These are phyloP conservation scores for Yamagishiella unicocca DNA, from an alignment of 139 green algal genomes.

Conservation along the genomic window DNA sequence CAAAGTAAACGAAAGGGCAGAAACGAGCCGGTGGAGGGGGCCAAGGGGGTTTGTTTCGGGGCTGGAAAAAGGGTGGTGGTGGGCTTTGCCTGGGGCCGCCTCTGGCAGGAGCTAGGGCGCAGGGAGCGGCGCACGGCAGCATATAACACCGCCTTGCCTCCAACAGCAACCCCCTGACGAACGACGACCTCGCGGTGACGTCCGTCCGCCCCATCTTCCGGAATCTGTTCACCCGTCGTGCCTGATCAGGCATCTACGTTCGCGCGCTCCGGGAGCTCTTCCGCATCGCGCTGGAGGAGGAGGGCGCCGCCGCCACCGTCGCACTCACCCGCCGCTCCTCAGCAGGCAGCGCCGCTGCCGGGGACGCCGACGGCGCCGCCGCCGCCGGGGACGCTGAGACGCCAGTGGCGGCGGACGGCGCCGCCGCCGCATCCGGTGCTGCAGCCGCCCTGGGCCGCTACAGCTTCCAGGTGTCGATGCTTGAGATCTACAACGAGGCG, in stretches of 20 bases:
- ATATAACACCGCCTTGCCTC: no score
- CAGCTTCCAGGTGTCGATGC: slow-evolving; percentile 65
- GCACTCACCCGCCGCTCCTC: background rate
- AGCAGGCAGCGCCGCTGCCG: background rate
- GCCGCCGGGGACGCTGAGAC: no score
- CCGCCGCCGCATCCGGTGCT: background rate
- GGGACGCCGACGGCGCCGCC: background rate
- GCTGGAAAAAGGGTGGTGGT: background rate
- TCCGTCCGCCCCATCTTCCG: no score
- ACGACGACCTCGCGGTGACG: no score
- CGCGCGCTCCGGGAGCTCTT: slow-evolving; percentile 65
- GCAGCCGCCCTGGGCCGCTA: background rate
- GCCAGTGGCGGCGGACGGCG: slow-evolving; percentile 16
- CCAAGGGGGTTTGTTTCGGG: no score
- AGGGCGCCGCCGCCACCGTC: background rate
- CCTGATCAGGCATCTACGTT: slow-evolving; percentile 64
- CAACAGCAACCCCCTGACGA: no score
- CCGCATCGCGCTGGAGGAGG: slow-evolving; percentile 60
- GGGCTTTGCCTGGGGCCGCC: no score
- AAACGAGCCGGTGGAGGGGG: no score
- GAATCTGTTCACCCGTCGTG: no score
- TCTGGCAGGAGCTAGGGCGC: no score
- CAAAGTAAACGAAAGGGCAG: no score
- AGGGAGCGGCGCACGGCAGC: no score
- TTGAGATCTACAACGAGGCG: slow-evolving; percentile 84